A percentile compares a stretch with the other conserved stretches of the same genome.
Evolutionary conservation across 768 basidiomycete species (phyloP).

Genomic region (Hygrophoropsis aurantiaca): DNA sequence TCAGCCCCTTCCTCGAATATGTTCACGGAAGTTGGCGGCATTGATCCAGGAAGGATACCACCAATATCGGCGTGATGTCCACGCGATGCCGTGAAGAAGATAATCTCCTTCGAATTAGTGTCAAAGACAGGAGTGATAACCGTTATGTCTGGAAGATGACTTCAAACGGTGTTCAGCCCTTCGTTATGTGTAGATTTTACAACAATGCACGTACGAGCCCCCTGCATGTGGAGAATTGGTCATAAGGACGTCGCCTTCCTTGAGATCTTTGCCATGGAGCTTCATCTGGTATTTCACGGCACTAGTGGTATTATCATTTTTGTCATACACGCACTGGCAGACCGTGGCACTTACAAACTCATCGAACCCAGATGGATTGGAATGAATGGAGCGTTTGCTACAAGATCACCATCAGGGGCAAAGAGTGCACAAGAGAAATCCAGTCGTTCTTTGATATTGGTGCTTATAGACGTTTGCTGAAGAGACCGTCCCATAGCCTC

Average conservation of each 20-base stretch:
- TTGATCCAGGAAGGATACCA: constrained; percentile 89
- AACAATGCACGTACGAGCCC: constrained; percentile 64
- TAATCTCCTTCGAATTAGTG: constrained; percentile 62
- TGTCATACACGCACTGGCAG: neutral
- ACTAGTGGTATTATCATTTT: constrained; percentile 34
- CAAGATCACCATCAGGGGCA: constrained; percentile 90
- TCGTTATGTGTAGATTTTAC: constrained; percentile 1
- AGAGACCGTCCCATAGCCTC: constrained; percentile 93
- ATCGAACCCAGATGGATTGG: constrained; percentile 86
- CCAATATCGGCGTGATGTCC: constrained; percentile 96
- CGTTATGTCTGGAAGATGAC: constrained; percentile 86
- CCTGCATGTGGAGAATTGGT: constrained; percentile 89
- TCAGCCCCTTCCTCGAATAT: constrained; percentile 95
- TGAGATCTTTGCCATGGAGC: constrained; percentile 63
- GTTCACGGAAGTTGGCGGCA: constrained; percentile 91
- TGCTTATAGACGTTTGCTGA: constrained; percentile 86
- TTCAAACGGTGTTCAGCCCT: constrained; percentile 14
- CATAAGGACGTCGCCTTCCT: constrained; percentile 92
- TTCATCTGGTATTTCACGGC: constrained; percentile 91
- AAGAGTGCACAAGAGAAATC: constrained; percentile 96
- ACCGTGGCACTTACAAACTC: constrained; percentile 70
- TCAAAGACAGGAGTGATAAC: constrained; percentile 91
- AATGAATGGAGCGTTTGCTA: constrained; percentile 93
- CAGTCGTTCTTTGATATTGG: constrained; percentile 94
- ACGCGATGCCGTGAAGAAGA: constrained; percentile 91